Base-by-base conservation (phyloP, 1,139 yeast species). In the Candida neerlandica region DNA sequence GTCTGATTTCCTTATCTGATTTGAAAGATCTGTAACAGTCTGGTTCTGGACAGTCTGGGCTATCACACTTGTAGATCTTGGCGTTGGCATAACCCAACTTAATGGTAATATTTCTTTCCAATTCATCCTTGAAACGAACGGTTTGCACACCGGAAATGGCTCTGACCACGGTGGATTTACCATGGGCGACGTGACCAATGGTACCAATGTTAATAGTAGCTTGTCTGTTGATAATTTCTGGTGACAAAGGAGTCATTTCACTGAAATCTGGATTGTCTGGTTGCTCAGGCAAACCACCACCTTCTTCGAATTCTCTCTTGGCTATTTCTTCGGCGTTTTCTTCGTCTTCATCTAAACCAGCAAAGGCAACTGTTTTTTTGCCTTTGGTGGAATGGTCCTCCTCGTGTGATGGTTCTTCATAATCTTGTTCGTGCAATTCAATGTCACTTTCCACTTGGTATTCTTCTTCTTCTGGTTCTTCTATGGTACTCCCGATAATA, bases 81-180 rank as follows among this genome's bases (percentile, higher is more conserved):
- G 99, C 99, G 67, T 95, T 95, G 59, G 99, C 99, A 65, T 95
- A 95, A 67, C 99, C 99, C 64, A 95, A 82, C 75, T 95, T 94
- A 69, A 95, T 95, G 64, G 99, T 95, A 78, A 95, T 95, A 66
- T 95, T 95, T 83, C 99, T 90, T 80, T 95, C 99, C 68, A 95
- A 82, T 71, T 94, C 98, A 74, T 92, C 96, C 80, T 92, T 94
- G 81, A 95, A 95, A 74, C 99, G 89, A 58, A 95, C 99, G 15
- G 99, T 95, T 71, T 94, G 99, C 42, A 95, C 98, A 52, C 99
- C 99, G 2, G 98, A 92, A 59, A 95, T 95, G 57, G 99, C 99
- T 75, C 96, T 89, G 47, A 95, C 99, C 49, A 95, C 99, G 10
- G 99, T 95, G 47, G 96, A 87, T 71, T 95, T 95, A 75, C 99